Conservation (phyloP, 2,329 filamentous ascomycete species). For the Penicillium italicum region DNA sequence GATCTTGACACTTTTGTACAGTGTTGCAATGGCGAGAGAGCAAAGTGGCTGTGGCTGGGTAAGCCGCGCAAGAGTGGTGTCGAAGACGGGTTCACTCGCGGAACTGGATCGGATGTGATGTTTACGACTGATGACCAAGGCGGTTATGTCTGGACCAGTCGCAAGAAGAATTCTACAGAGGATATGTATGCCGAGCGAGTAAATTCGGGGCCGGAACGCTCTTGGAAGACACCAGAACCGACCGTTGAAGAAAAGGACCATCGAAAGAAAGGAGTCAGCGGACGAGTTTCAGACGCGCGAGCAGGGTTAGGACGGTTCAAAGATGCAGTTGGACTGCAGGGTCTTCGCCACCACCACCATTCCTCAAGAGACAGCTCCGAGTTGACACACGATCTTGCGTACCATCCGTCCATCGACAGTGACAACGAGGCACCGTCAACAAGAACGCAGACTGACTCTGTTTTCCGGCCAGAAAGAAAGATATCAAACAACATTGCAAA, state of each 20-base stretch:
- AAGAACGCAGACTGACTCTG: constrained; percentile 17
- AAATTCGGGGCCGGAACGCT: constrained; percentile 29
- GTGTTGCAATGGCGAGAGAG: constrained; percentile 72
- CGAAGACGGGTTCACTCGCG: constrained; percentile 30
- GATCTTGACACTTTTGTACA: constrained; percentile 81
- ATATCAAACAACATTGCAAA: constrained; percentile 18
- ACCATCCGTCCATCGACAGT: constrained; percentile 28
- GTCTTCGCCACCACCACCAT: constrained; percentile 41
- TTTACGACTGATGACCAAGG: constrained; percentile 47
- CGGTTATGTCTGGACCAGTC: constrained; percentile 45
- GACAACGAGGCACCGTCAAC: constrained; percentile 23
- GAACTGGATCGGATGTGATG: constrained; percentile 40
- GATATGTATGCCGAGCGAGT: constrained; percentile 31
- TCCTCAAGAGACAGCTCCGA: constrained; percentile 36
- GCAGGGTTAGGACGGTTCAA: constrained; percentile 82
- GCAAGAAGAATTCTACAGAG: constrained; percentile 41
- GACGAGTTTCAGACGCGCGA: constrained; percentile 73
- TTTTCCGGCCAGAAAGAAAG: constrained; percentile 16
- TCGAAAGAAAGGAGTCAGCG: constrained; percentile 70
- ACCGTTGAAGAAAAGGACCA: constrained; percentile 41
- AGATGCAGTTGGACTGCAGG: constrained; percentile 65
- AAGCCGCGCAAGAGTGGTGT: constrained; percentile 66
- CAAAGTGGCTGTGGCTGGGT: constrained; percentile 93
- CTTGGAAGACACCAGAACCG: constrained; percentile 31
- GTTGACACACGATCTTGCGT: constrained; percentile 28